These are phyloP conservation scores for Podila verticillata DNA, from an alignment of 192 early-diverging fungal genomes.

Conservation along the genomic window DNA sequence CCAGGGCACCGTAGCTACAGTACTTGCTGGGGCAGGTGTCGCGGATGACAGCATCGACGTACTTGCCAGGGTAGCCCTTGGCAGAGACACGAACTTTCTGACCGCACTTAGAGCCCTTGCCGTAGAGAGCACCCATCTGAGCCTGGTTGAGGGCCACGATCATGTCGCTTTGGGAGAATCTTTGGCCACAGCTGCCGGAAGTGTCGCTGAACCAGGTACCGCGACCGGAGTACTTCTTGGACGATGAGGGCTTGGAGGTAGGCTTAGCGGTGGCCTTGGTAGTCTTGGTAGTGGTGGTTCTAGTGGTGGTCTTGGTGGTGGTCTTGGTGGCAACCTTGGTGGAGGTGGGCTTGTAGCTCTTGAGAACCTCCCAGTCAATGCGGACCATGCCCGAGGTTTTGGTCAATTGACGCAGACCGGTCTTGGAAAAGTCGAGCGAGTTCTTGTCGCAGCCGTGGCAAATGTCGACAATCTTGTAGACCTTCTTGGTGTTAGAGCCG, in stretches of 20 bases:
- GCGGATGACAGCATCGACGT: conserved; percentile 24
- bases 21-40: conserved; percentile 41
- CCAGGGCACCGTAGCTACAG: conserved; percentile 34
- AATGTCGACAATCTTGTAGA: conserved; percentile 30
- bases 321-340: background rate
- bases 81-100: conserved; percentile 28
- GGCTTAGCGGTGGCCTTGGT: conserved; percentile 1
- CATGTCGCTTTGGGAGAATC: conserved; percentile 41
- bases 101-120: conserved; percentile 40
- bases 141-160: conserved; percentile 41
- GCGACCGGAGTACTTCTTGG: conserved; percentile 22
- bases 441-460: conserved; percentile 20
- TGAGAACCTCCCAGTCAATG: conserved; percentile 31
- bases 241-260: background rate
- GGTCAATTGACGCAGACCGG: conserved; percentile 10
- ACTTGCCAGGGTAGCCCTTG: conserved; percentile 17
- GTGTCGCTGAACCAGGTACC: conserved; percentile 52
- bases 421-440: conserved; percentile 18
- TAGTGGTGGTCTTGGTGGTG: background rate
- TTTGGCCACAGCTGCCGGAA: conserved; percentile 28
- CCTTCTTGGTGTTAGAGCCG: conserved; percentile 1
- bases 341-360: background rate
- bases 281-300: background rate
- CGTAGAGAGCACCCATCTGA: conserved; percentile 37
- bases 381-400: background rate